Percentiles rank a stretch among this genome's conserved stretches.
Evolutionary conservation across 257 asterid species (phyloP).

Genomic region (Osmanthus fragrans): DNA sequence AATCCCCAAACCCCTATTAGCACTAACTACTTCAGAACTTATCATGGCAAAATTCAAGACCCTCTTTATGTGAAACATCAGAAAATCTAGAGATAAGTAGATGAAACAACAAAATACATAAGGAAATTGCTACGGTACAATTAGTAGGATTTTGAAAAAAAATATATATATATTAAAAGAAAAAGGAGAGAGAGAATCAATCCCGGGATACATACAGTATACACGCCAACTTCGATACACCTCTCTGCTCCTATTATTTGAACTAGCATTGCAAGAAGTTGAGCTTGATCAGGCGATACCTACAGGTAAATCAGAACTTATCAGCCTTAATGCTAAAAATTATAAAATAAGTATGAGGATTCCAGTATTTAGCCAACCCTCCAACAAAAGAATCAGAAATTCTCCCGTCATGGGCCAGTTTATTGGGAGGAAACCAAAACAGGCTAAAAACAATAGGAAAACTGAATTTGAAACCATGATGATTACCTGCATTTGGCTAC

Average conservation of each 20-base stretch:
- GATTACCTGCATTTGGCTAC: constrained; percentile 90
- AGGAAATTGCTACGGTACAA: neutral
- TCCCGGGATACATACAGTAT: constrained; percentile 50
- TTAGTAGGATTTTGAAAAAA: neutral
- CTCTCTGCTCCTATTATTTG: constrained; percentile 82
- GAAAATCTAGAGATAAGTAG: neutral
- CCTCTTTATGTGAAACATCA: neutral
- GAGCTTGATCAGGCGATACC: constrained; percentile 99
- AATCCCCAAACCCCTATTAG: neutral
- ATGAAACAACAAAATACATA: neutral
- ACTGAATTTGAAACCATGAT: neutral
- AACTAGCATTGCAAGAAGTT: constrained; percentile 88
- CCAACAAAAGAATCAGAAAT: neutral
- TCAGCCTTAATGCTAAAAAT: constrained; percentile 11
- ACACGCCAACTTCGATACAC: constrained; percentile 94
- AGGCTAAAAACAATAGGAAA: neutral
- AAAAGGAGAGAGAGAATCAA: neutral
- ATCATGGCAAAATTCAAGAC: neutral
- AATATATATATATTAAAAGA: too few species aligned
- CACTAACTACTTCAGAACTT: neutral
- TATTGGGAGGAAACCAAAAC: neutral
- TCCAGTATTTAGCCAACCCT: neutral
- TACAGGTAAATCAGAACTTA: constrained; percentile 23
- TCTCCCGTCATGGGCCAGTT: neutral
- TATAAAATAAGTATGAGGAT: neutral